Base-by-base conservation (phyloP, 2,329 filamentous ascomycete genomes). In the Diaporthe ampelina region DNA sequence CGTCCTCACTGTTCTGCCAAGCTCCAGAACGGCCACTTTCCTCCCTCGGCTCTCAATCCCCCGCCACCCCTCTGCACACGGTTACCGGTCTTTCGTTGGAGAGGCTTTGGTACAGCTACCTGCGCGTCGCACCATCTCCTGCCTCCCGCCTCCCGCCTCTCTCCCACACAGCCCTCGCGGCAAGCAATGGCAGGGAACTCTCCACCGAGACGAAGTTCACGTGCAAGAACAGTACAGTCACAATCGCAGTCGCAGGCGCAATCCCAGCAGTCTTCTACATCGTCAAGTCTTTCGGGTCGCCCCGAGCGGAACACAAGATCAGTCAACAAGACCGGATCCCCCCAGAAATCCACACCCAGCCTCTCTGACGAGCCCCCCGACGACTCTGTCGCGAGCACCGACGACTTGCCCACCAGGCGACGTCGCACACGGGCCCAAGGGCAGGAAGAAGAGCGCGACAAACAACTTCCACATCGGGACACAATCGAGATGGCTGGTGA, bases 161-260 rank as follows among this genome's bases (percentile, higher is more conserved):
- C 81, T 79, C 57, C 67, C 79, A 77, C 77, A 76, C 80, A 79
- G 80, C 79, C 75, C 74, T 78, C 75, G 80, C 80, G 79, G 81
- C 81, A 79, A 83, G 86, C 86, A 87, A 90, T 90, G 89, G 89
- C 89, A 87, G 89, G 87, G 81, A 86, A 86, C 79, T 90, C 93
- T 82, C 74, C 74, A 74, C 94, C 94, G 83, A 93, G 96, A 86
- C 94, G 96, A 83, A 98, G 95, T 81, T 97, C 95, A 84, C 93
- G 96, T 89, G 95, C 95, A 87, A 94, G 94, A 85, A 91, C 90
- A 82, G 91, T 91, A 79, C 94, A 95, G 87, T 90, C 92, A 80
- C 90, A 91, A 85, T 91, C 93, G 79, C 92, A 94, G 79, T 68
- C 63, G n/a, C 94, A 95, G 87, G 89, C 92, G 80, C 90, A 91